phyloP scores from a whole-genome alignment of 495 filamentous ascomycete genomes.

The Penicillium antarcticum region DNA sequence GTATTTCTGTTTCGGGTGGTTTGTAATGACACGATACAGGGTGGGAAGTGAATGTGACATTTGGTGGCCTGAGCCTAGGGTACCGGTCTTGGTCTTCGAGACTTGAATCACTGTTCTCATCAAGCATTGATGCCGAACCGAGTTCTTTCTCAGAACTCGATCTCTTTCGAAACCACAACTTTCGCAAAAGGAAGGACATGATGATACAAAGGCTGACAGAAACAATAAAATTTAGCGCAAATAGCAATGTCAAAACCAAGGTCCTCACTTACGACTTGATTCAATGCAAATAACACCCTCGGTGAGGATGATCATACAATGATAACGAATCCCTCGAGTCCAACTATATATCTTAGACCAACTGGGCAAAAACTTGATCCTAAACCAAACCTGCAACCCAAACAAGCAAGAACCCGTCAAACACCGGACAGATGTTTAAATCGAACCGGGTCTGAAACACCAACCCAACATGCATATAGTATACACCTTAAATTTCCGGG shows the following conservation, averaged over 20 bases:
- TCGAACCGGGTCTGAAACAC: slow-evolving; percentile 2
- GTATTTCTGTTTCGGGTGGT: slow-evolving; percentile 12
- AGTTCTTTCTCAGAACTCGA: not conserved
- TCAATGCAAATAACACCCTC: no score
- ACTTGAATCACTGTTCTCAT: not conserved
- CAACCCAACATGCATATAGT: not conserved
- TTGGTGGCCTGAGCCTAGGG: no score
- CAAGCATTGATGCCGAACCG: not conserved
- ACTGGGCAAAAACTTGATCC: not conserved
- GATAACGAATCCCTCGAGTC: no score
- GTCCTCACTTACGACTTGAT: not conserved
- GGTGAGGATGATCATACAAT: no score
- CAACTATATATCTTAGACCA: not conserved
- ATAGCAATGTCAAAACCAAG: no score
- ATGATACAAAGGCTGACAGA: not conserved
- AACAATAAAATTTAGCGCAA: not conserved
- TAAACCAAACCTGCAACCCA: not conserved
- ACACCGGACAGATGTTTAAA: not conserved
- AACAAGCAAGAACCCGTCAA: not conserved
- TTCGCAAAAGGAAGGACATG: slow-evolving; percentile 11
- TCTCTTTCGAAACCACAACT: slow-evolving; percentile 3
- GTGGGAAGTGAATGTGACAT: no score
- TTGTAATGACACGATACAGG: not conserved
- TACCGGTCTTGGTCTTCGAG: not conserved
- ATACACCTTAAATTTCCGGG: not conserved